phyloP scores from a whole-genome alignment of 345 rosid genomes.

The Geranium rotundifolium region DNA sequence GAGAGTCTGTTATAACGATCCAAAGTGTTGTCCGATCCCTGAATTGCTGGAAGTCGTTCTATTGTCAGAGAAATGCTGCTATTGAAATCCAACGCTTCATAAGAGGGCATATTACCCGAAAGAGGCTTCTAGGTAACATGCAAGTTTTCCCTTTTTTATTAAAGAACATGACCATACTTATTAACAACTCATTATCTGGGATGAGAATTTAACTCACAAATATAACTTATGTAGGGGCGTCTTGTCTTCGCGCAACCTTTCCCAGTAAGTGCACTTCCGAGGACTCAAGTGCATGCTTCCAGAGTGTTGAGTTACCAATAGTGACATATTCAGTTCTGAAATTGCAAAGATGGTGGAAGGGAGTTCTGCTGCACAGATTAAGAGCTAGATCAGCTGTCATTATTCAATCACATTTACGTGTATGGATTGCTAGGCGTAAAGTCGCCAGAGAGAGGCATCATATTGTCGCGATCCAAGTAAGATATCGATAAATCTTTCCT shows the following conservation, averaged over 20 bases:
- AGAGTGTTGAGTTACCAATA: slow-evolving; percentile 18
- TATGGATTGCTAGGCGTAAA: slow-evolving; percentile 45
- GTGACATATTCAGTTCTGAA: slow-evolving; percentile 34
- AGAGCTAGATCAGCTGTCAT: slow-evolving; percentile 37
- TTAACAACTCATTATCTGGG: background rate
- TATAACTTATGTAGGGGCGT: slow-evolving; percentile 28
- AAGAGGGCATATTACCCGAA: slow-evolving; percentile 43
- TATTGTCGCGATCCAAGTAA: slow-evolving; percentile 61
- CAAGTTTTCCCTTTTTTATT: slow-evolving; percentile 9
- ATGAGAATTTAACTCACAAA: background rate
- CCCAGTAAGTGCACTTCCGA: background rate
- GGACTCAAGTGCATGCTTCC: slow-evolving; percentile 1
- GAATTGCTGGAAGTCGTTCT: slow-evolving; percentile 25
- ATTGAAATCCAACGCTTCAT: slow-evolving; percentile 42
- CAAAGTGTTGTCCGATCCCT: slow-evolving; percentile 43
- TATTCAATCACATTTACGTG: slow-evolving; percentile 51
- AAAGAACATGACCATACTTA: background rate
- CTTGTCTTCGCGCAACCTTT: slow-evolving; percentile 15
- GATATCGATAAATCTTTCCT: slow-evolving; percentile 3
- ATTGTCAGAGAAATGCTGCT: slow-evolving; percentile 38
- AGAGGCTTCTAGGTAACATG: slow-evolving; percentile 48
- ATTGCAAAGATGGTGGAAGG: slow-evolving; percentile 89
- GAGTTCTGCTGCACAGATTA: slow-evolving; percentile 26
- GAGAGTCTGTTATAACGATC: slow-evolving; percentile 38
- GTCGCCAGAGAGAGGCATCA: slow-evolving; percentile 28